Conservation (phyloP, 257 asterid species). For the Echites panduratus region DNA sequence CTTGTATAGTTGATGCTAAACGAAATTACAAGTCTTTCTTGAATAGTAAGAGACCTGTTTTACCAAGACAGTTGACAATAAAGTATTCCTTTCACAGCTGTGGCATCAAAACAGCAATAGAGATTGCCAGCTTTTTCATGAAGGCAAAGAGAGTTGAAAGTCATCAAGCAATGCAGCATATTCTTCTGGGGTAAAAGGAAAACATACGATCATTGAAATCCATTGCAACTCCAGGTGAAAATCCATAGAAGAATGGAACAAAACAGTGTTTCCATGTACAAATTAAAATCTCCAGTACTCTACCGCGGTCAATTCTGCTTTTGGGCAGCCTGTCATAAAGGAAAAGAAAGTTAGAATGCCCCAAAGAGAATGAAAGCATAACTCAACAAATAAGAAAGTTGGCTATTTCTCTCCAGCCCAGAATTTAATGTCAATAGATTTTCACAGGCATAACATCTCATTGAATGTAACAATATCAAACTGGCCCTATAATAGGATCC, state of each 20-base stretch:
- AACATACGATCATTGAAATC: neutral
- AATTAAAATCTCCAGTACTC: neutral
- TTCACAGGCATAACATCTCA: too few species aligned
- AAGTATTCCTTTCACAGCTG: neutral
- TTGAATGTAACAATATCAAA: neutral
- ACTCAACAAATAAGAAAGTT: neutral
- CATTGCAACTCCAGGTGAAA: neutral
- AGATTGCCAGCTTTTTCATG: neutral
- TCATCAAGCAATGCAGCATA: neutral
- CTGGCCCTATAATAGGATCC: too few species aligned
- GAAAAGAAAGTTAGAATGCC: neutral
- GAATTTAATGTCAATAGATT: neutral
- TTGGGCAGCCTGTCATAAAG: constrained; percentile 24
- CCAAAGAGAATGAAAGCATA: neutral
- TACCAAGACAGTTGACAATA: neutral
- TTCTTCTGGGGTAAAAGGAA: neutral
- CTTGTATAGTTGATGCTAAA: neutral
- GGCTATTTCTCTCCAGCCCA: too few species aligned
- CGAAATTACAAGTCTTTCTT: neutral
- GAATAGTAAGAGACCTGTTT: neutral
- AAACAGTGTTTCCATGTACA: neutral
- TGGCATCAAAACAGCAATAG: neutral
- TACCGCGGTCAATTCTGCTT: neutral
- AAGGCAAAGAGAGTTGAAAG: too few species aligned
- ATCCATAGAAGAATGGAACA: neutral